A percentile compares a stretch with the other conserved stretches of the same genome.
Evolutionary conservation across 2,329 filamentous ascomycete genomes (phyloP).

Genomic region (Clarireedia paspali): DNA sequence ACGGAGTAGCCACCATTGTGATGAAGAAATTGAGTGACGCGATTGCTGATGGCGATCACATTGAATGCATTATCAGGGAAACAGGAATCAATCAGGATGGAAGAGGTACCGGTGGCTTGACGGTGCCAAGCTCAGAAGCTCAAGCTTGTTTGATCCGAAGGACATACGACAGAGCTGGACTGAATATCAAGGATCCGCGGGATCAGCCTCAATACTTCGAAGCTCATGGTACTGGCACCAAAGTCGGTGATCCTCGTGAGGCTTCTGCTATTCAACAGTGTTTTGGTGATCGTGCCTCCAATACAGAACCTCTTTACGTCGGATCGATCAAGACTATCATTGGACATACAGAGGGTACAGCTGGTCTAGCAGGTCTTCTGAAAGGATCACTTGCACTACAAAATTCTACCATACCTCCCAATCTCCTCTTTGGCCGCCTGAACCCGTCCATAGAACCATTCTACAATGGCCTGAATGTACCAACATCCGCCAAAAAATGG

Average conservation of each 20-base stretch:
- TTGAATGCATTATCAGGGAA: constrained; percentile 35
- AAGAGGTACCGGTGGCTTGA: constrained; percentile 34
- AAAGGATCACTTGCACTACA: constrained; percentile 23
- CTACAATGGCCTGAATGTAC: not conserved
- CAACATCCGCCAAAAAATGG: not conserved
- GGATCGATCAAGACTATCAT: constrained; percentile 23
- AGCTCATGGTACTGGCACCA: constrained; percentile 26
- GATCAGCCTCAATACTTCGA: constrained; percentile 17
- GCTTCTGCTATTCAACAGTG: not conserved
- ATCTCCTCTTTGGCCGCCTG: constrained; percentile 29
- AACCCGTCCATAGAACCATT: not conserved
- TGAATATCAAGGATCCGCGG: not conserved
- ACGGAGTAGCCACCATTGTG: constrained; percentile 51
- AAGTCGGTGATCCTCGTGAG: constrained; percentile 13
- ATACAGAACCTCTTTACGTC: constrained; percentile 9
- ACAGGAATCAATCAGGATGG: constrained; percentile 38
- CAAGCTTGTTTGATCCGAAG: constrained; percentile 28
- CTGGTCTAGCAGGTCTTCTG: constrained; percentile 26
- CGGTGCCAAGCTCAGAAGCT: constrained; percentile 35
- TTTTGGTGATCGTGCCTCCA: not conserved
- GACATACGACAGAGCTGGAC: constrained; percentile 7
- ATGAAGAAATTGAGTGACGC: constrained; percentile 46
- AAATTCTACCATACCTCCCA: constrained; percentile 24
- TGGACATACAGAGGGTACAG: constrained; percentile 23
- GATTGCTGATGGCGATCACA: constrained; percentile 33